These are phyloP conservation scores for Plantago ovata DNA, from an alignment of 257 asterid genomes.

Conservation along the genomic window DNA sequence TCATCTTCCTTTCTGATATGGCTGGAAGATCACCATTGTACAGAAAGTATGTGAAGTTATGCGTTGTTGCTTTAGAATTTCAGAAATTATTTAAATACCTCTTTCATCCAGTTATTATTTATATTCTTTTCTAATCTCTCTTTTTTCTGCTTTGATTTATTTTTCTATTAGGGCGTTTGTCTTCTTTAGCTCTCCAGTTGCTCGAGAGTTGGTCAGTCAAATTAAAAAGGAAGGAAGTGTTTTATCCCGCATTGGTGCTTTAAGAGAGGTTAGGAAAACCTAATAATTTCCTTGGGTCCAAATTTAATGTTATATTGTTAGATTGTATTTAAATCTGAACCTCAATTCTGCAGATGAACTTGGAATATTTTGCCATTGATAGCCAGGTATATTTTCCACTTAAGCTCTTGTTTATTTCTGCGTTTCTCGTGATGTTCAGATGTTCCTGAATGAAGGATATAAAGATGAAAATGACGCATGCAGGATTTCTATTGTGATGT, in stretches of 20 bases:
- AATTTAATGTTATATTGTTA: constrained; percentile 22
- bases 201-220: constrained; percentile 76
- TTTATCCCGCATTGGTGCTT: constrained; percentile 91
- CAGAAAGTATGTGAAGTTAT: constrained; percentile 65
- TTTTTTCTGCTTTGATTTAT: constrained; percentile 18
- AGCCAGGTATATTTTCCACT: constrained; percentile 67
- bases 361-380: constrained; percentile 93
- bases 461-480: neutral
- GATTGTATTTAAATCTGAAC: constrained; percentile 35
- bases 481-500: constrained; percentile 9
- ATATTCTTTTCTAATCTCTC: constrained; percentile 23
- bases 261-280: constrained; percentile 68
- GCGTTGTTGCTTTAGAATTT: constrained; percentile 16
- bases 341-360: constrained; percentile 78
- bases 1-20: constrained; percentile 89
- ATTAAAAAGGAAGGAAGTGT: constrained; percentile 82
- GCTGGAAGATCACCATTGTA: constrained; percentile 87
- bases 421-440: constrained; percentile 3
- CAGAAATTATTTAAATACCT: constrained; percentile 11
- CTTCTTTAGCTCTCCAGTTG: constrained; percentile 92
- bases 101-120: constrained; percentile 16
- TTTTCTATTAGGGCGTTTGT: constrained; percentile 71
- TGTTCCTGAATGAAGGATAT: neutral
- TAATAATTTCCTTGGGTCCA: constrained; percentile 10
- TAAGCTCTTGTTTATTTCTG: neutral